These are phyloP conservation scores for Globisporangium spinosum DNA, from an alignment of 352 stramenopile genomes.

Conservation along the genomic window DNA sequence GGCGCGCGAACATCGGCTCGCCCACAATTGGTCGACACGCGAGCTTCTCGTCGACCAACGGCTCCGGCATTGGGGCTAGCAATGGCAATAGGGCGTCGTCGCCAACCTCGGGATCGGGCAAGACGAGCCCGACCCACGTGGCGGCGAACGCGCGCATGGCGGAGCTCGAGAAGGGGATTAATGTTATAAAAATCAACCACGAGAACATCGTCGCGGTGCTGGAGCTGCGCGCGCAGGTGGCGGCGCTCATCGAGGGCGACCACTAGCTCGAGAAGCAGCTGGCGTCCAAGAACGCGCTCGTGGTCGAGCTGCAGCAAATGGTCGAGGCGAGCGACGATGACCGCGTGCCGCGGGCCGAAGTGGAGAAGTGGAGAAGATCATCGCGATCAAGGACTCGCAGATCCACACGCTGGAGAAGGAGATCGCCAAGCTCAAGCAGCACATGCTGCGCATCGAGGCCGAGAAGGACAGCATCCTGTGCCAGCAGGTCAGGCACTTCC, in stretches of 20 bases:
- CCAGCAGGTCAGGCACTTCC: constrained; percentile 42
- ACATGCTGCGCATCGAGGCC: constrained; percentile 34
- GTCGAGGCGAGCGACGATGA: constrained; percentile 27
- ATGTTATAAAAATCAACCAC: constrained; percentile 56
- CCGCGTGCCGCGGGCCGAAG: constrained; percentile 31
- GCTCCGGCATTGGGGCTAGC: not conserved
- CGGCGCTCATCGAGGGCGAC: constrained; percentile 53
- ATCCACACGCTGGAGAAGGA: constrained; percentile 60
- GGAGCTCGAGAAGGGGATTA: constrained; percentile 64
- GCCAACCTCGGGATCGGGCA: not conserved
- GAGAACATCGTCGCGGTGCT: constrained; percentile 67
- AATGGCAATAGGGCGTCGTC: not conserved
- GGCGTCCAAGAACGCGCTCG: constrained; percentile 47
- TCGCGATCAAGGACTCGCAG: constrained; percentile 50
- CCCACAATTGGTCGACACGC: constrained; percentile 31
- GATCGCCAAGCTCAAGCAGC: constrained; percentile 42
- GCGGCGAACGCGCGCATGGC: constrained; percentile 27
- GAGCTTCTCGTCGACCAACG: constrained; percentile 20
- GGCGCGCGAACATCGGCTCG: constrained; percentile 32
- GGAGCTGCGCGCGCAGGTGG: constrained; percentile 59
- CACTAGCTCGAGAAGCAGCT: constrained; percentile 60
- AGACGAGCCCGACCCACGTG: constrained; percentile 5
- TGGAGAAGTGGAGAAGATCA: constrained; percentile 47
- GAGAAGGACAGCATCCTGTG: constrained; percentile 63
- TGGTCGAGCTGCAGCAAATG: constrained; percentile 45